Percentiles rank a stretch among this genome's conserved stretches.
Evolutionary conservation across 83 land plant species (phyloP).

Genomic region (Thuja plicata): DNA sequence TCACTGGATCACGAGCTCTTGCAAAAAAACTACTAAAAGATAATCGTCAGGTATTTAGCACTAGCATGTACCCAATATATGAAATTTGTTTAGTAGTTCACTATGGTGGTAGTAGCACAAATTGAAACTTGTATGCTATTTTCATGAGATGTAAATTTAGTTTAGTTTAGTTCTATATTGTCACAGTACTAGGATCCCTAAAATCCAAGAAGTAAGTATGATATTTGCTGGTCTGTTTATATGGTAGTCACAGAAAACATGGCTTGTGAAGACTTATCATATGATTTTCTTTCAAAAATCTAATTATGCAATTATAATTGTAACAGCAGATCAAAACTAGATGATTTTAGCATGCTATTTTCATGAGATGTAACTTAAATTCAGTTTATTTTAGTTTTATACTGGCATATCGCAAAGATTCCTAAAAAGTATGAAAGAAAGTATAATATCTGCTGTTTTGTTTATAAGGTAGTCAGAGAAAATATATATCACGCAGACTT

Average conservation of each 20-base stretch:
- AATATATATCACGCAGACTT: not conserved
- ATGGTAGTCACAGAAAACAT: not conserved
- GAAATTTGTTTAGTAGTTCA: not conserved
- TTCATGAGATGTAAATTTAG: not conserved
- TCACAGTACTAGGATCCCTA: not conserved
- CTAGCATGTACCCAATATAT: not conserved
- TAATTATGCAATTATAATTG: not conserved
- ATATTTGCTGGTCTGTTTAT: not conserved
- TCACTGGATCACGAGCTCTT: slow-evolving; percentile 57
- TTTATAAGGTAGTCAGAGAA: not conserved
- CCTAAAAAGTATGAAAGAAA: not conserved
- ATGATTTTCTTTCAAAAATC: not conserved
- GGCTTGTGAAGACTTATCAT: not conserved
- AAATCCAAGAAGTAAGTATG: not conserved
- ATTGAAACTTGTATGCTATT: not conserved
- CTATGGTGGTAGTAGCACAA: not conserved
- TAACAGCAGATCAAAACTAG: too few relatives aligned
- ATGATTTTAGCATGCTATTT: not conserved
- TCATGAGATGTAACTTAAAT: not conserved
- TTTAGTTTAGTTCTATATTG: not conserved
- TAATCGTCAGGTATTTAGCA: slow-evolving; percentile 75
- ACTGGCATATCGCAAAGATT: too few relatives aligned
- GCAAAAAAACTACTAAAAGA: slow-evolving; percentile 73
- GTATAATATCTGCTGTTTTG: not conserved
- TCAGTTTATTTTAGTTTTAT: not conserved